These are phyloP conservation scores for Leishmania amazonensis DNA, from an alignment of 208 protist genomes.

Conservation along the genomic window DNA sequence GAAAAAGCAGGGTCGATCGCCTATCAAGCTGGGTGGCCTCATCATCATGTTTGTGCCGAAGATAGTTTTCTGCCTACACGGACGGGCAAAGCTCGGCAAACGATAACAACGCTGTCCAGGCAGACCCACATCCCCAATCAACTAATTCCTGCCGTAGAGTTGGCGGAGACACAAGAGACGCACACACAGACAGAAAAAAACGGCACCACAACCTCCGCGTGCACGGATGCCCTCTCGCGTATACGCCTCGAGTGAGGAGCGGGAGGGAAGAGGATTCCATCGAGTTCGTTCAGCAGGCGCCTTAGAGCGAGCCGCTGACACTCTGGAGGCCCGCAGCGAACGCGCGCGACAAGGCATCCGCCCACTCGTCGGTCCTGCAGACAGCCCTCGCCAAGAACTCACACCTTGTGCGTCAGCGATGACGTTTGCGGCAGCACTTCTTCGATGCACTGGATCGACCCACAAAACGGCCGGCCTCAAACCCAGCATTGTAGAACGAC, in stretches of 20 bases:
- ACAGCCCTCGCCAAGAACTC: background rate
- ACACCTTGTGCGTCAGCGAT: background rate
- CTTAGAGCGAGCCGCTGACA: background rate
- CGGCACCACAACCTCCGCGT: background rate
- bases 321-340: background rate
- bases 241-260: background rate
- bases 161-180: background rate
- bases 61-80: too few relatives aligned
- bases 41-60: background rate
- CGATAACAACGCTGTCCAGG: too few relatives aligned
- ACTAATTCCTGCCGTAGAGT: too few relatives aligned
- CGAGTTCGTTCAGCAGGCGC: background rate
- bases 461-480: slow-evolving; percentile 49
- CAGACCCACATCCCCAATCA: too few relatives aligned
- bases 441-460: slow-evolving; percentile 6
- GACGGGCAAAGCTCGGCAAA: too few relatives aligned
- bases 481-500: slow-evolving; percentile 66
- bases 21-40: background rate
- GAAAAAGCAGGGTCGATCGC: background rate
- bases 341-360: background rate
- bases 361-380: background rate
- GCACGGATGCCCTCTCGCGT: background rate
- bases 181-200: background rate
- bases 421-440: slow-evolving; percentile 13
- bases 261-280: background rate